Evolutionary conservation across 1,139 yeast genomes (phyloP).

Genomic region (Magnusiomyces ingens): DNA sequence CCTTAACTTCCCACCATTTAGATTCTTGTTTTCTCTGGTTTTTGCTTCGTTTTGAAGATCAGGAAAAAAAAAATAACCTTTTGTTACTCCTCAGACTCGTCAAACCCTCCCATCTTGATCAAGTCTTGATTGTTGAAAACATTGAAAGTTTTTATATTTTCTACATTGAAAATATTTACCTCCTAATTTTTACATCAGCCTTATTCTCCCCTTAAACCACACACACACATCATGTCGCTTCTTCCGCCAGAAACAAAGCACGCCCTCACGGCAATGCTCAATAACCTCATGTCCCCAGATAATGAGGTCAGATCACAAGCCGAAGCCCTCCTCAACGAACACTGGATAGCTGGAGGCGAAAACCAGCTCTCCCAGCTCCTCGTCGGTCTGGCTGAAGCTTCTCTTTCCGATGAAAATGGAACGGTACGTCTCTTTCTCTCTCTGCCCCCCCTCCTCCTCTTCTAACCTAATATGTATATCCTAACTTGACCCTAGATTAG

Average conservation of each 20-base stretch:
- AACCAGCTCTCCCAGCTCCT: constrained; percentile 61
- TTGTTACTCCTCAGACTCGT: no score
- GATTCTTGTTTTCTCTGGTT: no score
- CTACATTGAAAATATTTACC: background rate
- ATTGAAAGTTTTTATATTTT: no score
- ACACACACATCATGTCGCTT: constrained; percentile 21
- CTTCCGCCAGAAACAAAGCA: constrained; percentile 56
- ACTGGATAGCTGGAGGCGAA: constrained; percentile 51
- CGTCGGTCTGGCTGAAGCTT: constrained; percentile 76
- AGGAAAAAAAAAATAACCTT: no score
- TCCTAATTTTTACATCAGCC: background rate
- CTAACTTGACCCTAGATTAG: constrained; percentile 25
- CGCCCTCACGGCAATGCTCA: constrained; percentile 52
- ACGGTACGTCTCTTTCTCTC: constrained; percentile 33
- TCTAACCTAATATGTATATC: background rate
- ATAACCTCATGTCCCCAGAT: constrained; percentile 70
- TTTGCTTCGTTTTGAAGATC: no score
- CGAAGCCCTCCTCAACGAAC: constrained; percentile 62
- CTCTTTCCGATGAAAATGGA: constrained; percentile 53
- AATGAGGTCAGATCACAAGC: constrained; percentile 70
- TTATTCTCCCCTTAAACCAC: background rate
- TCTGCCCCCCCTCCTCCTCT: background rate
- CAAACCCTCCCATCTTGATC: no score
- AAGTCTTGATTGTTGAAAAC: no score
- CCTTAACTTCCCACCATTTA: no score